Base-by-base conservation (phyloP, 1,284 basidiomycete species). In the Coriolopsis trogii region DNA sequence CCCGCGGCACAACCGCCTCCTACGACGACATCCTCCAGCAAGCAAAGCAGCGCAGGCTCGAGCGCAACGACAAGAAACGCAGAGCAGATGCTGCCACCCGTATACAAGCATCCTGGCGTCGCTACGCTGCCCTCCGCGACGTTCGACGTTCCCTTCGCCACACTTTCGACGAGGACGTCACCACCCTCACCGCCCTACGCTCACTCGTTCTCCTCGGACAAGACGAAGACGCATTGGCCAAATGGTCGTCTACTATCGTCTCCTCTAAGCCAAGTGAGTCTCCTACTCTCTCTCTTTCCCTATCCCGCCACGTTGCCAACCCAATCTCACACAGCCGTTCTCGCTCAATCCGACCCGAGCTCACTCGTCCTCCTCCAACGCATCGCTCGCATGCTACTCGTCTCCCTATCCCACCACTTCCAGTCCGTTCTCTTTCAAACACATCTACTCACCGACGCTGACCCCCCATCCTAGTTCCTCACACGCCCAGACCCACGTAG, bases 21-120 rank as follows among this genome's bases (percentile, higher is more conserved):
- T 80, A 82, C 37, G 68, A 75, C 9, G 71, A 79, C 37, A 78
- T 92, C 57, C 71, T 91, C 34, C 75, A 80, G 55, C 75, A 81
- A 46, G 90, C 87, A 6, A 80, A 79, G 59, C 71, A 73, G 7
- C 74, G 79, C 46, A 77, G 88, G 31, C 70, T 74, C 43, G 80
- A 84, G 60, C 77, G 91, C 18, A 74, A 80, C 39, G 75, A 79
- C 41, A 70, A 74, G 18, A 80, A 84, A 47, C 74, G 72, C 48
- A 74, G 74, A 48, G 76, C 81, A 37, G 82, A 87, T 23, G 79
- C 74, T 29, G 87, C 87, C 0, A 63, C 75, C 2, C 70, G 67
- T 37, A 76, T 93, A 31, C 89, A 92, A 64, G 76, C 79, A n/a
- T 85, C 80, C 79, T 91, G 82, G 81, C 69, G 85, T 15, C 82